Evolutionary conservation across 345 rosid species (phyloP), one percentile per base, ranked within the genome.

Genomic region (Odontarrhena argentea): DNA sequence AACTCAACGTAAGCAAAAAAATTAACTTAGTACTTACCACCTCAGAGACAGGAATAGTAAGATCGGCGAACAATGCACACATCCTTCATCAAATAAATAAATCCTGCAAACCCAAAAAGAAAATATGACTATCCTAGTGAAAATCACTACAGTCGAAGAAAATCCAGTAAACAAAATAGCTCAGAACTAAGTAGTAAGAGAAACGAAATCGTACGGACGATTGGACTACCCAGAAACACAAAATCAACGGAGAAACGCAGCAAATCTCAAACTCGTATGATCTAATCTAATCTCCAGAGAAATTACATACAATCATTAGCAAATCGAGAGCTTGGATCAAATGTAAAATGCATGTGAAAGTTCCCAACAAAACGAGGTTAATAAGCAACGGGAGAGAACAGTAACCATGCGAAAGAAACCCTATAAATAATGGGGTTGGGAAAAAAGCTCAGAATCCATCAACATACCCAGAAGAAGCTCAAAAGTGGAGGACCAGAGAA

Each of bases 341-440:
- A 28, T 10, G 65, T 3, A 34, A 44, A 47, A 24, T 71, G 76
- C 76, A 71, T 71, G 76, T 24, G 38, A 2, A 48, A 71, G 44
- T 41, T 62, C 65, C 58, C 69, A 71, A 48, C 53, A 56, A 41
- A 56, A 56, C 69, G 65, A 64, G 59, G 64, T 43, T 18, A 32
- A 28, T 3, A 48, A 53, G 55, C 62, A 43, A 52, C 54, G 55
- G 13, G 15, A 15, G 40, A 9, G 46, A 35, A 18, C 34, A 11
- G 40, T 26, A 15, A 3, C 22, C n/a, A 59, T 37, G 25, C 50
- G 42, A 68, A 57, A 22, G 22, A 61, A 70, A 69, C 55, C 67
- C 51, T 49, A 61, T 24, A 2, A 10, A 2, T 2, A 42, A 3
- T 28, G 11, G 28, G 34, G 3, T 32, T 28, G 11, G 28, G 34